Evolutionary conservation across 768 basidiomycete genomes (phyloP).

Genomic region (Asterophora lycoperdoides): DNA sequence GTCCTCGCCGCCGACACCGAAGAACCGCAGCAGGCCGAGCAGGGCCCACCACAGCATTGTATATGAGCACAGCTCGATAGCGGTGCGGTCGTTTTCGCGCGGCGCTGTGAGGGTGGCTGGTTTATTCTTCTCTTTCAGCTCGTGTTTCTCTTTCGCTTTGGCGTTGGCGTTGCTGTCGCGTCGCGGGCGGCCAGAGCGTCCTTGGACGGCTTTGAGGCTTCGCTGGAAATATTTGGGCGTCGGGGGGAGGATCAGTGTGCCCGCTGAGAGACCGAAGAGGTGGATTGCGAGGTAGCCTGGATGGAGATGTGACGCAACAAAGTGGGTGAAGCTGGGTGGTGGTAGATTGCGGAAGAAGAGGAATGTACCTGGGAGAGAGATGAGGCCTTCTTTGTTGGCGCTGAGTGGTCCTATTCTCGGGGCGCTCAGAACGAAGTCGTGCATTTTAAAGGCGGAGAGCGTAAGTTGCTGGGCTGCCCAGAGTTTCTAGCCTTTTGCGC

Average conservation of each 20-base stretch:
- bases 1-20: constrained; percentile 37
- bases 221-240: constrained; percentile 69
- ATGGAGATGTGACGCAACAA: background rate
- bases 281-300: constrained; percentile 89
- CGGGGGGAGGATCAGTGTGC: constrained; percentile 77
- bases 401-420: constrained; percentile 62
- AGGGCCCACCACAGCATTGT: constrained; percentile 74
- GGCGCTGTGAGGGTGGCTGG: constrained; percentile 25
- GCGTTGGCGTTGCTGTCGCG: constrained; percentile 8
- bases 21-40: constrained; percentile 36
- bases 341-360: background rate
- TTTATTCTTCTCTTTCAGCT: background rate
- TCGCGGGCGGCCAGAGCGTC: constrained; percentile 6
- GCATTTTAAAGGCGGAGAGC: constrained; percentile 52
- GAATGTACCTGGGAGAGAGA: constrained; percentile 62
- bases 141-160: no score
- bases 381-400: constrained; percentile 89
- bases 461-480: constrained; percentile 67
- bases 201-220: constrained; percentile 39
- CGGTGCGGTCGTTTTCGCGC: constrained; percentile 69
- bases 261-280: constrained; percentile 77
- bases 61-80: constrained; percentile 74
- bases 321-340: constrained; percentile 5
- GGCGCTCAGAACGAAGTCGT: constrained; percentile 60
- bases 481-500: background rate